Evolutionary conservation across 768 basidiomycete genomes (phyloP).

Genomic region (Tulasnella calospora): DNA sequence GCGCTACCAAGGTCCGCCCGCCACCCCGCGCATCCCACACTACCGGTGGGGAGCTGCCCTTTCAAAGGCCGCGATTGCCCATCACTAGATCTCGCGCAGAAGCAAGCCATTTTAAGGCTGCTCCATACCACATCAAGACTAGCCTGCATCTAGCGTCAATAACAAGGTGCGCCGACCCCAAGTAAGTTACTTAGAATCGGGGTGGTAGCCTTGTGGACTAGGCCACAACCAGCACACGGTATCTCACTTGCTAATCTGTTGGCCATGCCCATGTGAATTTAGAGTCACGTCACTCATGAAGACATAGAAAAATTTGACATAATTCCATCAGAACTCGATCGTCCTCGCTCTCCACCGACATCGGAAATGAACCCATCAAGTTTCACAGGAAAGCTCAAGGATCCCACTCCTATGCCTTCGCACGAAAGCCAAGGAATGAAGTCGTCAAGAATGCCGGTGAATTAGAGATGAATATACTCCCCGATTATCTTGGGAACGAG

Average conservation of each 20-base stretch:
- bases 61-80: neutral
- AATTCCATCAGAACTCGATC: neutral
- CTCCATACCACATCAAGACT: neutral
- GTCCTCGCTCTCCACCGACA: neutral
- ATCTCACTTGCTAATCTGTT: constrained; percentile 12
- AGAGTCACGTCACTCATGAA: neutral
- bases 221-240: constrained; percentile 9
- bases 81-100: neutral
- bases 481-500: constrained; percentile 7
- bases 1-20: neutral
- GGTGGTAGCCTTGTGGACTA: neutral
- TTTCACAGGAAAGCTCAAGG: neutral
- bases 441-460: neutral
- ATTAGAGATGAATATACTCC: constrained; percentile 2
- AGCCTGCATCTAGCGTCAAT: neutral
- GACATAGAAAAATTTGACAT: neutral
- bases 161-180: neutral
- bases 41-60: neutral
- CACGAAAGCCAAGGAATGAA: neutral
- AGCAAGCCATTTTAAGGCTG: neutral
- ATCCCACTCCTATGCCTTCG: neutral
- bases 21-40: neutral
- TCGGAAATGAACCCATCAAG: neutral
- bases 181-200: neutral
- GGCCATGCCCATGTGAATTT: constrained; percentile 5